phyloP scores from a whole-genome alignment of 345 rosid genomes.

The Linum usitatissimum region DNA sequence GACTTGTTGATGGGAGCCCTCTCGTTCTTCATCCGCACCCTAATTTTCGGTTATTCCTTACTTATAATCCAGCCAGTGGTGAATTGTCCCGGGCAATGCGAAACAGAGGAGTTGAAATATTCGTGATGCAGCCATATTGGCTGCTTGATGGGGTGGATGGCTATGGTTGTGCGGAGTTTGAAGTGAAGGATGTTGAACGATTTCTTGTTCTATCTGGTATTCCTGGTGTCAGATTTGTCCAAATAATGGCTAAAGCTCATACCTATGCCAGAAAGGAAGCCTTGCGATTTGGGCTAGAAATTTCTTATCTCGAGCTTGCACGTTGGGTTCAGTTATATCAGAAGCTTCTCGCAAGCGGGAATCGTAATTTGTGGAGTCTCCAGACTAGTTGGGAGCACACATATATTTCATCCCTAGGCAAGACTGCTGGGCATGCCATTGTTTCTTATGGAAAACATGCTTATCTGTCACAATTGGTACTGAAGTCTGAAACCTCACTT shows the following conservation, averaged over 20 bases:
- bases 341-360: constrained; percentile 62
- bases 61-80: constrained; percentile 77
- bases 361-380: constrained; percentile 68
- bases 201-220: constrained; percentile 71
- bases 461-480: constrained; percentile 33
- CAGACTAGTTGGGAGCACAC: constrained; percentile 83
- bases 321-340: constrained; percentile 81
- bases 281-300: constrained; percentile 30
- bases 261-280: constrained; percentile 53
- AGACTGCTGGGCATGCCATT: constrained; percentile 45
- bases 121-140: constrained; percentile 89
- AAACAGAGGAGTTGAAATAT: constrained; percentile 93
- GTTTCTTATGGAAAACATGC: constrained; percentile 37
- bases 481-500: constrained; percentile 20
- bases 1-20: constrained; percentile 76
- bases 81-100: constrained; percentile 97
- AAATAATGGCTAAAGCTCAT: constrained; percentile 86
- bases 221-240: constrained; percentile 47
- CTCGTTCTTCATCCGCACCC: constrained; percentile 68
- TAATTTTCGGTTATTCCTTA: constrained; percentile 77
- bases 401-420: constrained; percentile 77
- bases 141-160: constrained; percentile 34
- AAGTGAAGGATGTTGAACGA: constrained; percentile 48
- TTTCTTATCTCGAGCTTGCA: constrained; percentile 77
- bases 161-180: constrained; percentile 34